These are phyloP conservation scores for sweet orange (Citrus sinensis) DNA, from an alignment of 345 rosid species.

Conservation along the genomic window DNA sequence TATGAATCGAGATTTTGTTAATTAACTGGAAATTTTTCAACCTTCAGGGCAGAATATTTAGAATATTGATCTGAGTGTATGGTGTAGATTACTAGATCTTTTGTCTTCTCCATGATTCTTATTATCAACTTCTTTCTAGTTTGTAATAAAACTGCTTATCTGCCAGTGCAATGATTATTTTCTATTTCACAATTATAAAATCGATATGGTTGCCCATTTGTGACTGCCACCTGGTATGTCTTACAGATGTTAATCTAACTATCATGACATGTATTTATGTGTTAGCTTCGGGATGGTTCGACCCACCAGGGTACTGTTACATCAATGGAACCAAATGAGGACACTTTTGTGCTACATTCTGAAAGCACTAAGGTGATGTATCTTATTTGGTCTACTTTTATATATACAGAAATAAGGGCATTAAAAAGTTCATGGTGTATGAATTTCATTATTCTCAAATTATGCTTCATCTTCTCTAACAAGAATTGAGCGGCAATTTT, in stretches of 20 bases:
- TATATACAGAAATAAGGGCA: not conserved
- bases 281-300: slow-evolving; percentile 89
- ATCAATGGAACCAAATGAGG: slow-evolving; percentile 96
- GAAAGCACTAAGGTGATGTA: slow-evolving; percentile 60
- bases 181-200: not conserved
- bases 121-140: not conserved
- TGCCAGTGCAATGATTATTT: not conserved
- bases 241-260: slow-evolving; percentile 4
- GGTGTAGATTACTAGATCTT: not conserved
- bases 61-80: not conserved
- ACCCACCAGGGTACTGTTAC: slow-evolving; percentile 86
- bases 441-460: not conserved
- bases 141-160: not conserved
- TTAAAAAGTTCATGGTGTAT: not conserved
- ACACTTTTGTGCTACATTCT: slow-evolving; percentile 61
- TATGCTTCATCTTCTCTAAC: not conserved
- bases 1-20: not conserved
- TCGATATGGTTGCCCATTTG: too few relatives aligned
- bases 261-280: slow-evolving; percentile 19
- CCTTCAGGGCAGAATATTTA: not conserved
- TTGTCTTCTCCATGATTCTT: not conserved
- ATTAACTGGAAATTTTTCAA: not conserved
- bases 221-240: not conserved
- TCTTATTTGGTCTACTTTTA: slow-evolving; percentile 11
- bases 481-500: slow-evolving; percentile 8